phyloP scores from a whole-genome alignment of 108 stramenopile species.

The Heterococcus sp. region DNA sequence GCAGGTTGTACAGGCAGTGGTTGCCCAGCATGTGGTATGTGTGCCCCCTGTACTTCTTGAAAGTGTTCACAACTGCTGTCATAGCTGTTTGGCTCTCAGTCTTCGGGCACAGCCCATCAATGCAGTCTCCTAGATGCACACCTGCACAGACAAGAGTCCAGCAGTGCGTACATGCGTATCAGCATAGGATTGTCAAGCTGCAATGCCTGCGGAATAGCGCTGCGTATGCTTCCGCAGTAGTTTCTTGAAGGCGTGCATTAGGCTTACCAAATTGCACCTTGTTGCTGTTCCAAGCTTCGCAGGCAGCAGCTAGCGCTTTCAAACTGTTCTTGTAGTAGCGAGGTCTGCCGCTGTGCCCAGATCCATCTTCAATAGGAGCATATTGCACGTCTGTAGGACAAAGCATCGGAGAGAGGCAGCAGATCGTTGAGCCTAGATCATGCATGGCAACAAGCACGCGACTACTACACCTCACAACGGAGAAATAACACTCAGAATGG shows the following conservation, averaged over 20 bases:
- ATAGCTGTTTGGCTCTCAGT: neutral
- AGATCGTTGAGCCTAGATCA: too few species aligned
- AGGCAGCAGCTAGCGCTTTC: neutral
- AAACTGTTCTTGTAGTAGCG: neutral
- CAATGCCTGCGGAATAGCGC: too few species aligned
- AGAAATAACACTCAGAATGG: too few species aligned
- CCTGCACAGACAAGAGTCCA: neutral
- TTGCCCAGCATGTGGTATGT: neutral
- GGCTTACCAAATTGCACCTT: neutral
- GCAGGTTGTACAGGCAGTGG: neutral
- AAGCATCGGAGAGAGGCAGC: too few species aligned
- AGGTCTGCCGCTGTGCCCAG: neutral
- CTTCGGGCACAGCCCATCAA: neutral
- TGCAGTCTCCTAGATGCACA: neutral
- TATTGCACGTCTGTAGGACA: too few species aligned
- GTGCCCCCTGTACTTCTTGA: neutral
- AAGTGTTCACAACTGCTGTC: neutral
- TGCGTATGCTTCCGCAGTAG: too few species aligned
- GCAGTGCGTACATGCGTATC: too few species aligned
- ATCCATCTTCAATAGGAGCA: neutral
- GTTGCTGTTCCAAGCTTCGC: neutral
- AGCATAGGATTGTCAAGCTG: too few species aligned
- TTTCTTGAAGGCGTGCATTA: too few species aligned
- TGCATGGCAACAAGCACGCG: too few species aligned
- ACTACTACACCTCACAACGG: too few species aligned